These are phyloP conservation scores for Clohesyomyces aquaticus DNA, from an alignment of 495 filamentous ascomycete genomes.

Conservation along the genomic window DNA sequence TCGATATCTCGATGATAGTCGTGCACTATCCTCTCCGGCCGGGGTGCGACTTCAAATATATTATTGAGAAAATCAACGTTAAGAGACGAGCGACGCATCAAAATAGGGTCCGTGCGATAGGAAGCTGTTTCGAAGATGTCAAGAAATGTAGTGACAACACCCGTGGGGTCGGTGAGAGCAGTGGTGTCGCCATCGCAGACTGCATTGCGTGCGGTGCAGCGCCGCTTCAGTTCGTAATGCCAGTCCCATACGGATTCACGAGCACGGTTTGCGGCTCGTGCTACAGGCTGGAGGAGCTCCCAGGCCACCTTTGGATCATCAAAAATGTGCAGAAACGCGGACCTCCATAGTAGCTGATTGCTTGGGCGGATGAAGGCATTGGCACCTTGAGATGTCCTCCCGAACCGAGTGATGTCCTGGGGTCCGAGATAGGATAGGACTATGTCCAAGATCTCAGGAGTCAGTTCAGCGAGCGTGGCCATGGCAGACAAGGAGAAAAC, in stretches of 20 bases:
- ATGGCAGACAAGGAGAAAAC: no score
- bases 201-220: conserved; percentile 14
- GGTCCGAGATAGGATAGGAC: conserved; percentile 27
- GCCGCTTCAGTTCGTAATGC: conserved; percentile 18
- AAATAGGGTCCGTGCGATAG: not conserved
- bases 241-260: conserved; percentile 35
- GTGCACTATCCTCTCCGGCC: conserved; percentile 28
- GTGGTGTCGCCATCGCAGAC: conserved; percentile 8
- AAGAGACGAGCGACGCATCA: conserved; percentile 4
- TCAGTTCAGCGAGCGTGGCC: conserved; percentile 16
- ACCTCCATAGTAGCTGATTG: conserved; percentile 32
- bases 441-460: conserved; percentile 33
- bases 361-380: conserved; percentile 27
- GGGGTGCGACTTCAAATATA: conserved; percentile 5
- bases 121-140: conserved; percentile 29
- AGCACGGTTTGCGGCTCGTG: conserved; percentile 17
- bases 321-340: conserved; percentile 31
- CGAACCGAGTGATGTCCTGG: conserved; percentile 23
- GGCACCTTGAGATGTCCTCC: conserved; percentile 26
- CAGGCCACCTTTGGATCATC: conserved; percentile 33
- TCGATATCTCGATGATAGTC: conserved; percentile 31
- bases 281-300: conserved; percentile 19
- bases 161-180: not conserved
- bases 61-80: conserved; percentile 29
- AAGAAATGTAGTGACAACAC: conserved; percentile 16